These are phyloP conservation scores for Hemisphaericaspora xylofermentans DNA, from an alignment of 1,139 yeast genomes.

Conservation along the genomic window DNA sequence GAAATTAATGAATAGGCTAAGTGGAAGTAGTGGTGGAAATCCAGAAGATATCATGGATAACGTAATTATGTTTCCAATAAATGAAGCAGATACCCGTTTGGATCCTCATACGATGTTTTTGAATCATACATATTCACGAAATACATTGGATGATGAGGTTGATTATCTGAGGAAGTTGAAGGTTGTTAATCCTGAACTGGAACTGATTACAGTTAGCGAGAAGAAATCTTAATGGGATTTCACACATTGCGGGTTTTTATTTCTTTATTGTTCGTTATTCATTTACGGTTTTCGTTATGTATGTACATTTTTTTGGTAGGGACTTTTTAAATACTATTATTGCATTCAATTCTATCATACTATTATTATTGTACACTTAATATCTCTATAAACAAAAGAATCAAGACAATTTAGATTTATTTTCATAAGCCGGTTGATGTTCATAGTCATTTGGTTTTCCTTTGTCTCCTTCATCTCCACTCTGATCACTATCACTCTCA, in stretches of 20 bases:
- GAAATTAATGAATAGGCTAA: constrained; percentile 22
- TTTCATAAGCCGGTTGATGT: constrained; percentile 62
- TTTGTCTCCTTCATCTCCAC: constrained; percentile 20
- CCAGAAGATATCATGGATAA: background rate
- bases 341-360: background rate
- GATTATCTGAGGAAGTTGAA: constrained; percentile 72
- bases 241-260: too few species aligned
- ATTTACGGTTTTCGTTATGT: background rate
- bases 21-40: constrained; percentile 6
- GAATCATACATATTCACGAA: constrained; percentile 55
- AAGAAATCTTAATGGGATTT: background rate
- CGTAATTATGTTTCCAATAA: constrained; percentile 36
- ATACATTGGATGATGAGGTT: constrained; percentile 69
- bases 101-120: constrained; percentile 67
- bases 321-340: background rate
- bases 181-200: constrained; percentile 60
- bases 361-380: too few species aligned
- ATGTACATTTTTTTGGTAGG: background rate
- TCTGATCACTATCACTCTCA: constrained; percentile 32
- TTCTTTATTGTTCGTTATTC: background rate
- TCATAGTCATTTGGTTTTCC: constrained; percentile 71
- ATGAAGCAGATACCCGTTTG: constrained; percentile 65
- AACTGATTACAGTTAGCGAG: background rate
- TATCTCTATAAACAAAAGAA: background rate
- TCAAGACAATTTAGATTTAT: constrained; percentile 19